Base-by-base conservation (phyloP, 257 asterid genomes). In the Datura wrightii region DNA sequence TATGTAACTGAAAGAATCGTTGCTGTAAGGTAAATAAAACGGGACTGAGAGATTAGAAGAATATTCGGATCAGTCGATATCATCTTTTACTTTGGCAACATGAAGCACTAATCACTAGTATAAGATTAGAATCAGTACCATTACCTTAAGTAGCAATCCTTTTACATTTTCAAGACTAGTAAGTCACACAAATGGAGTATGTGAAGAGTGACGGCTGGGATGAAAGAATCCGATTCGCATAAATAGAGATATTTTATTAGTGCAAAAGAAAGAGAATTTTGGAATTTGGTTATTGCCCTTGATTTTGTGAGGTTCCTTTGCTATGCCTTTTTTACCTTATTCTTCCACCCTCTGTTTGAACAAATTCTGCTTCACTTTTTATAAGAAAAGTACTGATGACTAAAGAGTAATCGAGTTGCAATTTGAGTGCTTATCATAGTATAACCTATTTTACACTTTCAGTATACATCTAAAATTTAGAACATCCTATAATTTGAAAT, bases 11-110 rank as follows among this genome's bases (percentile, higher is more conserved):
- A 56, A 14, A 37, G 2, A 14, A 37, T 6, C 36, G n/a, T 13
- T 65, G 7, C 14, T 66, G 24, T 37, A 36, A 66, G 14, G 52
- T 15, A 39, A 67, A 67, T 39, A 37, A 69, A 69, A 39, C 15
- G 15, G 19, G 46, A 67, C 4, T 39, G 52, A 67, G 52, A 14
- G 53, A 69, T 34, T 59, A 59, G 4, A n/a, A 69, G 78, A 69
- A 39, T 69, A 69, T 16, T 69, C 78, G 8, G 15, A 50, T 66
- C 46, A 13, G 54, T 72, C 59, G 3, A 48, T 19, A 31, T 50
- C 82, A 50, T 76, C 44, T 76, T 50, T 76, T 50, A 50, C 81
- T 74, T 48, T 11, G 81, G 24, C 44, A 48, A 74, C n/a, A n/a
- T 10, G 80, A 72, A 46, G 37, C 58, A 44, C 80, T 19, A 71